Base-by-base conservation (phyloP, 2,329 filamentous ascomycete species). In the Blastomyces gilchristii region DNA sequence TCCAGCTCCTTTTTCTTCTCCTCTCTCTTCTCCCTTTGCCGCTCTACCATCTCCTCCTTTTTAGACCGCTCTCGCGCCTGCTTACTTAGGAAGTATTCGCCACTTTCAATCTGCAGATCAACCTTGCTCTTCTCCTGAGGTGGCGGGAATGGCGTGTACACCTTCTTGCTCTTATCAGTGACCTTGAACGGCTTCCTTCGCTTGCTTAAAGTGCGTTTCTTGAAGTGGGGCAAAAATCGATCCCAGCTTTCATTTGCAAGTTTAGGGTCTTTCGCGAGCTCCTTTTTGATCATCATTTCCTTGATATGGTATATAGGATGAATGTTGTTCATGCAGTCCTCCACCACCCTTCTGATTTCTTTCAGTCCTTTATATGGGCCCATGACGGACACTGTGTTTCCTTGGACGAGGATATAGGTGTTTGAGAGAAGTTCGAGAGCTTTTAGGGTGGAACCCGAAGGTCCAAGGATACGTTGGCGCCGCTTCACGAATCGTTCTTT, bases 101-200 rank as follows among this genome's bases (percentile, higher is more conserved):
- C 93, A 70, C 86, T 92, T 81, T 99, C 94, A 80, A 99, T 96
- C 83, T 99, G 93, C 77, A 91, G 79, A 77, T 99, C 94, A 70
- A 99, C 85, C 85, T 97, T 99, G 85, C 92, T 97, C 89, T 96
- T 96, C 82, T 99, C 93, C 68, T 92, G 91, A 53, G 91, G 85
- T 7, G 94, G 94, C 58, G 94, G 94, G 86, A 99, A 99, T 11
- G 94, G 93, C 68, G 95, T 99, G 81, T 97, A 99, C 14, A 82
- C 78, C 83, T 96, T 97, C 84, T 93, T 96, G 73, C 81, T 78
- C 83, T 99, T 99, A 81, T 99, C 92, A 62, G 85, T 91, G 73
- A 99, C 87, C 72, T 90, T 91, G 81, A 85, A 85, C 0, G 94
- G 95, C 69, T 87, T 85, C 68, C 85, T 85, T 68, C 94, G 84